Conservation (phyloP, 176 grass and related monocot genomes). For the Carex parvula region DNA sequence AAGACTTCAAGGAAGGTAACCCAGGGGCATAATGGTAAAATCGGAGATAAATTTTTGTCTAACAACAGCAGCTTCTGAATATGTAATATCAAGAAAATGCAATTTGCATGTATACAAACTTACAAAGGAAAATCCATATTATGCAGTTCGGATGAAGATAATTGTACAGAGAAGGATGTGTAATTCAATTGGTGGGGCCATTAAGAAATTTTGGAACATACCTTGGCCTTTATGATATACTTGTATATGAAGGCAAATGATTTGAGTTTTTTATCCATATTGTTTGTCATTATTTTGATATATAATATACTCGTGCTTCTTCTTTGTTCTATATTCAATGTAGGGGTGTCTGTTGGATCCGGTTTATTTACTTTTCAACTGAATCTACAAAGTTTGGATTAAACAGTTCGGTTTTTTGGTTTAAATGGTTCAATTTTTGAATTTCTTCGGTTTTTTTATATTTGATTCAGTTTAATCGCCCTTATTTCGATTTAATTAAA, state of each 20-base stretch:
- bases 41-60: neutral
- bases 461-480: no score
- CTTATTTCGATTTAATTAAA: no score
- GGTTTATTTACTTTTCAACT: no score
- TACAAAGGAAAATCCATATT: constrained; percentile 16
- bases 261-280: neutral
- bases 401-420: no score
- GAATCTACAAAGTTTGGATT: no score
- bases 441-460: no score
- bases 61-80: neutral
- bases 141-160: constrained; percentile 18
- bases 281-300: constrained; percentile 6
- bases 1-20: constrained; percentile 30
- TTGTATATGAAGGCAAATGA: constrained; percentile 5
- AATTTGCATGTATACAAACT: neutral
- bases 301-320: neutral
- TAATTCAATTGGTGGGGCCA: constrained; percentile 1
- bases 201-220: constrained; percentile 1
- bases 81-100: neutral
- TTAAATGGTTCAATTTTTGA: no score
- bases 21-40: neutral
- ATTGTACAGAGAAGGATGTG: constrained; percentile 12
- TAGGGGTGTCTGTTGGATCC: no score
- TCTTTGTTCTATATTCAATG: neutral
- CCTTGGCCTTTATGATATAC: neutral